Conservation (phyloP, 2,329 filamentous ascomycete species). For the Fusarium avenaceum region DNA sequence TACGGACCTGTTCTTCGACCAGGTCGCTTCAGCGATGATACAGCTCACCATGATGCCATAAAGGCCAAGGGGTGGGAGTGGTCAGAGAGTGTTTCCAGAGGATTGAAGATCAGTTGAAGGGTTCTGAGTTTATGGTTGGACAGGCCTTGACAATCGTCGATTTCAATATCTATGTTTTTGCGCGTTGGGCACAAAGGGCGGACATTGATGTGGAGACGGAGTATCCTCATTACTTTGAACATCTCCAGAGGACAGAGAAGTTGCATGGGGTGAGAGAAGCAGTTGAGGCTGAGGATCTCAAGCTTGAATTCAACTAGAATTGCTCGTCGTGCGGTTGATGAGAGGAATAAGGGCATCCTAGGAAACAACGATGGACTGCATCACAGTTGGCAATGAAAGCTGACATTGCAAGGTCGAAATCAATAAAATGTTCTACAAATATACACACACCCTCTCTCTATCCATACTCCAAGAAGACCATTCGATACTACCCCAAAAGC, state of each 20-base stretch:
- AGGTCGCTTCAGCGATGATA: conserved; percentile 46
- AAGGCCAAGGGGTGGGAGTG: neutral
- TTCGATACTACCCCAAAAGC: neutral
- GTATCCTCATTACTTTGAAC: conserved; percentile 10
- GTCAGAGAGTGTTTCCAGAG: conserved; percentile 14
- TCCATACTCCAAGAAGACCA: neutral
- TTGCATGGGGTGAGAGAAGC: conserved; percentile 8
- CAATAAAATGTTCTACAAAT: neutral
- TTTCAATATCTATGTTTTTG: conserved; percentile 43
- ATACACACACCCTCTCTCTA: neutral
- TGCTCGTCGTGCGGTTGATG: no score
- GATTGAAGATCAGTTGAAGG: conserved; percentile 10
- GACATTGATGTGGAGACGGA: conserved; percentile 25
- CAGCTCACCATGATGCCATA: conserved; percentile 2
- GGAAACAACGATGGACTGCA: no score
- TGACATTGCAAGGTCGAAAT: no score
- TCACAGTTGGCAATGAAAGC: neutral
- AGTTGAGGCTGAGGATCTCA: neutral
- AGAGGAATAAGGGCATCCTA: no score
- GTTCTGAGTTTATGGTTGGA: conserved; percentile 15
- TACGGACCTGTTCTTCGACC: conserved; percentile 49
- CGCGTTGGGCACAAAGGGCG: conserved; percentile 29
- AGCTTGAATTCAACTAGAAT: neutral
- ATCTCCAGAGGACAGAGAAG: conserved; percentile 7
- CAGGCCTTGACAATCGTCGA: conserved; percentile 32